Percentiles rank a stretch among this genome's conserved stretches.
phyloP scores from a whole-genome alignment of 1,139 yeast species.

The Blastobotrys persicus region DNA sequence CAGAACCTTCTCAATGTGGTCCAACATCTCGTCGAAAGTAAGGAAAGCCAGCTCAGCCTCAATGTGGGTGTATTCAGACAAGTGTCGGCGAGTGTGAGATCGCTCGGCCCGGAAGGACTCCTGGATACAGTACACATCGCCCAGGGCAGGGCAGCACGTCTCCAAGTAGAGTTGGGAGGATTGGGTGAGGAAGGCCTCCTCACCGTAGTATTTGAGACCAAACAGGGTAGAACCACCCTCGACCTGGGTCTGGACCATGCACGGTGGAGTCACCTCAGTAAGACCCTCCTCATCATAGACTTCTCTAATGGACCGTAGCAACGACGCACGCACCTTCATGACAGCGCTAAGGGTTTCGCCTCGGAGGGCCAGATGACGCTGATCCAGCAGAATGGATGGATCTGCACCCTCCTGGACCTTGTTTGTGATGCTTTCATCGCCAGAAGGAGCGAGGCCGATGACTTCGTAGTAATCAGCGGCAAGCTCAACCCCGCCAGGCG shows the following conservation, averaged over 20 bases:
- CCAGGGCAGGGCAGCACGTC: conserved; percentile 92
- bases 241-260: conserved; percentile 99
- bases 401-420: conserved; percentile 91
- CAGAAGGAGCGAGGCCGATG: conserved; percentile 92
- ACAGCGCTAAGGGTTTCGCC: conserved; percentile 95
- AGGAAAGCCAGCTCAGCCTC: conserved; percentile 92
- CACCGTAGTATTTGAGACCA: conserved; percentile 91
- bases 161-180: conserved; percentile 96
- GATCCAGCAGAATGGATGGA: conserved; percentile 87
- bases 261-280: conserved; percentile 96
- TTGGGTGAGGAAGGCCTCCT: conserved; percentile 94
- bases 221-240: conserved; percentile 98
- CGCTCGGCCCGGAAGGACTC: conserved; percentile 99
- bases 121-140: conserved; percentile 96
- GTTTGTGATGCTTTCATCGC: conserved; percentile 93
- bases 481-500: conserved; percentile 97
- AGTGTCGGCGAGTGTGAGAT: conserved; percentile 97
- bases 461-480: conserved; percentile 85
- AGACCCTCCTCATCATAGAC: conserved; percentile 73
- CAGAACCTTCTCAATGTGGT: conserved; percentile 79
- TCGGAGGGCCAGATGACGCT: conserved; percentile 90
- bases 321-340: conserved; percentile 88
- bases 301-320: conserved; percentile 70
- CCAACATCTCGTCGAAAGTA: conserved; percentile 78
- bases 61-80: conserved; percentile 94